These are phyloP conservation scores for Fomitopsis serialis DNA, from an alignment of 768 basidiomycete species.

Conservation along the genomic window DNA sequence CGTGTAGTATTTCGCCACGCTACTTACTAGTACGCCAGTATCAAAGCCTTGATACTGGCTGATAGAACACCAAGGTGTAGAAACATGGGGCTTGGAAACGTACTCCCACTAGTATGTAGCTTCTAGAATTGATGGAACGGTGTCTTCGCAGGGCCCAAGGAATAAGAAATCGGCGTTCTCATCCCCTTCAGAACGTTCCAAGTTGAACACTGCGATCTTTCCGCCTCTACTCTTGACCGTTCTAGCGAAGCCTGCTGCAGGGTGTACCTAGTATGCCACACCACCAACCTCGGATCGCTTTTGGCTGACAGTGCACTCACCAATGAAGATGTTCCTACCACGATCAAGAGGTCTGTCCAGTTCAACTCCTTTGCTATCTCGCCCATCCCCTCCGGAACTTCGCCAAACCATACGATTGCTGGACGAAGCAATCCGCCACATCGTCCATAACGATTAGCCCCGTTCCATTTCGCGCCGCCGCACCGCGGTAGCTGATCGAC, in stretches of 20 bases:
- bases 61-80: too few species aligned
- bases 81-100: too few species aligned
- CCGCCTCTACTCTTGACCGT: slow-evolving; percentile 26
- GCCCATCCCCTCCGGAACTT: slow-evolving; percentile 23
- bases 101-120: not conserved
- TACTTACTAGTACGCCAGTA: too few species aligned
- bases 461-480: not conserved
- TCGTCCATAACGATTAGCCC: not conserved
- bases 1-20: too few species aligned
- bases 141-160: slow-evolving; percentile 43
- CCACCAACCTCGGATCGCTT: not conserved
- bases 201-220: slow-evolving; percentile 31
- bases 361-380: slow-evolving; percentile 23
- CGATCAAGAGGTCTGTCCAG: slow-evolving; percentile 29
- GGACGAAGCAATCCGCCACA: slow-evolving; percentile 30
- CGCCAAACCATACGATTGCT: slow-evolving; percentile 39
- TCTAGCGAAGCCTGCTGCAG: slow-evolving; percentile 26
- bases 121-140: slow-evolving; percentile 35
- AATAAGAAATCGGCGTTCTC: slow-evolving; percentile 45
- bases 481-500: slow-evolving; percentile 26
- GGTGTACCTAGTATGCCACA: slow-evolving; percentile 24
- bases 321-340: slow-evolving; percentile 35
- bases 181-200: slow-evolving; percentile 29
- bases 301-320: slow-evolving; percentile 16
- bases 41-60: too few species aligned